Conservation (phyloP, 176 grass and related monocot genomes). For the Canna indica region DNA sequence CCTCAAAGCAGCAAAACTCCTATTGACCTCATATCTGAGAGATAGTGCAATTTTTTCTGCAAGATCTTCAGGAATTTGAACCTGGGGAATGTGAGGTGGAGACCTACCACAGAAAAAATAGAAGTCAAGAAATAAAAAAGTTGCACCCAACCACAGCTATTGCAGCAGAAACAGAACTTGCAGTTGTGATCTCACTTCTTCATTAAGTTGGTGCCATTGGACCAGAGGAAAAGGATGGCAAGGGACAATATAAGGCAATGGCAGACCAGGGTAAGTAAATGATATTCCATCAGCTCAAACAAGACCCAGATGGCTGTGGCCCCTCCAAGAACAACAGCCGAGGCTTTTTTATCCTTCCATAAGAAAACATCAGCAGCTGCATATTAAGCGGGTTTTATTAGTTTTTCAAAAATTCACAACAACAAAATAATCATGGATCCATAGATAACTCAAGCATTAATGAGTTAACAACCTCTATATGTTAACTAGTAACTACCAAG, state of each 20-base stretch:
- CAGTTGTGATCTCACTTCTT: slow-evolving; percentile 41
- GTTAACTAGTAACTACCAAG: too few relatives aligned
- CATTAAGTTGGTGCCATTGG: slow-evolving; percentile 48
- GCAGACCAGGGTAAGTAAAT: slow-evolving; percentile 55
- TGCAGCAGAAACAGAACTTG: not conserved
- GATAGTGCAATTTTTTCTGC: slow-evolving; percentile 33
- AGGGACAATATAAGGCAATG: slow-evolving; percentile 43
- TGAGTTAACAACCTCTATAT: too few relatives aligned
- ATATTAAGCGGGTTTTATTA: not conserved
- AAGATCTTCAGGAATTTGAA: slow-evolving; percentile 65
- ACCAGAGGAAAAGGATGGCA: slow-evolving; percentile 54
- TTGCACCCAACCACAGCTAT: not conserved
- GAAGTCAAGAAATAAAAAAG: not conserved
- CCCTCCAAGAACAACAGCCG: slow-evolving; percentile 42
- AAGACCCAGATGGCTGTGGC: slow-evolving; percentile 64
- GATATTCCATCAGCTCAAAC: slow-evolving; percentile 70
- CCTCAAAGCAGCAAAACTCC: slow-evolving; percentile 33
- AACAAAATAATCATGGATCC: too few relatives aligned
- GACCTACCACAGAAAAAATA: slow-evolving; percentile 28
- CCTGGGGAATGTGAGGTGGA: slow-evolving; percentile 44
- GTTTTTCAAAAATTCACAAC: too few relatives aligned
- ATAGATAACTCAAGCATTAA: too few relatives aligned
- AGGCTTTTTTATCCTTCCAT: slow-evolving; percentile 76
- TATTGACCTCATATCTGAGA: slow-evolving; percentile 52
- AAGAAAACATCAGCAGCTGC: slow-evolving; percentile 77